phyloP scores from a whole-genome alignment of 495 filamentous ascomycete species.

The Jackrogersella multiformis region DNA sequence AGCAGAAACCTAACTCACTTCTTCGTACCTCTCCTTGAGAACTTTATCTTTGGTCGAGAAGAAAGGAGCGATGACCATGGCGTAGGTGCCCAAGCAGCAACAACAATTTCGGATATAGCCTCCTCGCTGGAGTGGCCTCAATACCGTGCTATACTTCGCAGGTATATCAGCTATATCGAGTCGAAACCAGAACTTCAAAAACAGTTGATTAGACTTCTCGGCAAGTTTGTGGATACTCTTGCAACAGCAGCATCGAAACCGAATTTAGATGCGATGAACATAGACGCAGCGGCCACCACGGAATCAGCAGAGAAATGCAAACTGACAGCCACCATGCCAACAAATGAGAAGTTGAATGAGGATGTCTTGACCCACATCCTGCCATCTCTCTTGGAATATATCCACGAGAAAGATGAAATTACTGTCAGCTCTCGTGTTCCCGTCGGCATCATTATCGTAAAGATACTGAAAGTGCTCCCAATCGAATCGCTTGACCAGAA shows the following conservation, averaged over 20 bases:
- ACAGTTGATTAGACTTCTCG: slow-evolving; percentile 82
- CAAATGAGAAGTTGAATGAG: slow-evolving; percentile 71
- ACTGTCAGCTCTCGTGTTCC: slow-evolving; percentile 91
- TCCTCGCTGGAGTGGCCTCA: slow-evolving; percentile 90
- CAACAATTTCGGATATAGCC: slow-evolving; percentile 75
- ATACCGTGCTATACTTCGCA: slow-evolving; percentile 80
- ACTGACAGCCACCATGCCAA: slow-evolving; percentile 73
- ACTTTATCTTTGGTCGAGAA: slow-evolving; percentile 85
- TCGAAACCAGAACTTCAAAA: slow-evolving; percentile 86
- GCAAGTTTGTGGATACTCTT: slow-evolving; percentile 80
- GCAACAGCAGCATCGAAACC: slow-evolving; percentile 60
- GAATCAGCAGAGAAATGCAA: slow-evolving; percentile 42
- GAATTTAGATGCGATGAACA: slow-evolving; percentile 49
- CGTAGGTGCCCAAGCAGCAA: slow-evolving; percentile 80
- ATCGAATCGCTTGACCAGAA: slow-evolving; percentile 72
- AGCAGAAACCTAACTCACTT: slow-evolving; percentile 84
- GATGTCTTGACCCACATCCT: slow-evolving; percentile 80
- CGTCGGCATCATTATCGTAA: slow-evolving; percentile 84
- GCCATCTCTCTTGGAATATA: slow-evolving; percentile 76
- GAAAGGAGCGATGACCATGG: slow-evolving; percentile 84
- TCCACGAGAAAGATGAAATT: slow-evolving; percentile 93
- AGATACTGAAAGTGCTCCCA: slow-evolving; percentile 83
- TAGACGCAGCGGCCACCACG: slow-evolving; percentile 36
- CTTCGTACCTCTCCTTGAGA: slow-evolving; percentile 90
- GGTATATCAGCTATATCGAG: slow-evolving; percentile 80